Base-by-base conservation (phyloP, 371 early-diverging fungal genomes). In the Circinella minor region DNA sequence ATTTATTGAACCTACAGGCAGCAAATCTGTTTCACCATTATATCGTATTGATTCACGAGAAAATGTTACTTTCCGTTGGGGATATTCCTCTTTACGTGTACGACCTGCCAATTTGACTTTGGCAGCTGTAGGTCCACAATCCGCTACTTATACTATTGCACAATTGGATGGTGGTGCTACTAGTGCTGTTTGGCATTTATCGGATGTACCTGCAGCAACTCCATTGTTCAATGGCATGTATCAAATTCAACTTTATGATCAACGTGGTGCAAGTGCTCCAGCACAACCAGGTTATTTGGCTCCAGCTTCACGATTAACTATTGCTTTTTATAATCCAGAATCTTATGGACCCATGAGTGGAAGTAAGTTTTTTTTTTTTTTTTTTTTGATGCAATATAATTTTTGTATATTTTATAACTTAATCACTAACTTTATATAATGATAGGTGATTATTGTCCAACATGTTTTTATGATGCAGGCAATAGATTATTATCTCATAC, bases 21-120 rank as follows among this genome's bases (percentile, higher is more conserved):
- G 75, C 63, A 76, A 77, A 76, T 82, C 83, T 15, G 77, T 80
- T 17, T 72, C 77, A 14, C 85, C 85, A 14, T 70, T 85, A 34
- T 82, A 74, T 54, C 78, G 81, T 5, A 80, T 81, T 15, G 75
- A 78, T 59, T 34, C 69, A 27, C 77, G 62, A 48, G 80, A 81
- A 66, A 85, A 85, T 63, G 81, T 82, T 49, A 85, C 85, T 18
- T 78, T 85, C 66, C 48, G 73, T 13, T 85, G 85, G 85, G 59
- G 63, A 14, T 85, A 74, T 49, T 73, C 79, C 37, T 73, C 80
- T 18, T 71, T 85, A 7, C 49, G 66, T 4, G 85, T 85, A n/a
- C 76, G 65, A 38, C 85, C 85, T 55, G 66, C 65, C 18, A 80
- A 73, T n/a, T 47, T 85, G 36, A 85, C 83, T 4, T 60, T 85